phyloP scores from a whole-genome alignment of 2,329 filamentous ascomycete genomes.

The Whalleya microplaca region DNA sequence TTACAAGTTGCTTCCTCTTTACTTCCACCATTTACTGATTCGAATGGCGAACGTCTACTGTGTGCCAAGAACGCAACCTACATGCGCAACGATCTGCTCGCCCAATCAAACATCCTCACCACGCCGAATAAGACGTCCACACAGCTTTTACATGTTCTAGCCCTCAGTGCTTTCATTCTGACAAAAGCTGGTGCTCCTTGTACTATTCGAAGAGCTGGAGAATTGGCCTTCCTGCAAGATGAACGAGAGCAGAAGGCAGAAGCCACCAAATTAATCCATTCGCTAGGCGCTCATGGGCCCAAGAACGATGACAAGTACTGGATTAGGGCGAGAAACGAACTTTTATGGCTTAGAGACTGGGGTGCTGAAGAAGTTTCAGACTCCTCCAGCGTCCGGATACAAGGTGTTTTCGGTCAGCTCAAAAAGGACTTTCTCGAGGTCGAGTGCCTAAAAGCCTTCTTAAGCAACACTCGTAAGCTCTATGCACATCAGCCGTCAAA shows the following conservation, averaged over 20 bases:
- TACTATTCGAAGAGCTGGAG: constrained; percentile 58
- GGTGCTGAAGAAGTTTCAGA: constrained; percentile 52
- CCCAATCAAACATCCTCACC: constrained; percentile 67
- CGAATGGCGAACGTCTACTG: constrained; percentile 40
- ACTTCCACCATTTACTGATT: constrained; percentile 46
- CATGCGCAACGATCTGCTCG: constrained; percentile 58
- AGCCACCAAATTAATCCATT: constrained; percentile 61
- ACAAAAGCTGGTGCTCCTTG: constrained; percentile 54
- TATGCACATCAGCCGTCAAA: not conserved
- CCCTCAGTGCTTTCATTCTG: constrained; percentile 63
- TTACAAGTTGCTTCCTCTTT: constrained; percentile 52
- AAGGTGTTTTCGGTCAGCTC: constrained; percentile 64
- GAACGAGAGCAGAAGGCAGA: constrained; percentile 66
- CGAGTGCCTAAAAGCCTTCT: constrained; percentile 70
- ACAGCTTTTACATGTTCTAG: constrained; percentile 64
- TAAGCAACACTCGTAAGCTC: constrained; percentile 62
- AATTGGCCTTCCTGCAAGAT: constrained; percentile 67
- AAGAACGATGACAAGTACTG: constrained; percentile 68
- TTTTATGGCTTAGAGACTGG: constrained; percentile 78
- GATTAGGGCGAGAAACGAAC: constrained; percentile 62
- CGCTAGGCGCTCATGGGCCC: constrained; percentile 51
- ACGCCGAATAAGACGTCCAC: constrained; percentile 59
- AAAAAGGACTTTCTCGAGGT: constrained; percentile 65
- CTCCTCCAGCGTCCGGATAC: constrained; percentile 36
- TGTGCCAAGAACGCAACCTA: constrained; percentile 46